Evolutionary conservation across 352 stramenopile species (phyloP).

Genomic region (Globisporangium uncinulatum): DNA sequence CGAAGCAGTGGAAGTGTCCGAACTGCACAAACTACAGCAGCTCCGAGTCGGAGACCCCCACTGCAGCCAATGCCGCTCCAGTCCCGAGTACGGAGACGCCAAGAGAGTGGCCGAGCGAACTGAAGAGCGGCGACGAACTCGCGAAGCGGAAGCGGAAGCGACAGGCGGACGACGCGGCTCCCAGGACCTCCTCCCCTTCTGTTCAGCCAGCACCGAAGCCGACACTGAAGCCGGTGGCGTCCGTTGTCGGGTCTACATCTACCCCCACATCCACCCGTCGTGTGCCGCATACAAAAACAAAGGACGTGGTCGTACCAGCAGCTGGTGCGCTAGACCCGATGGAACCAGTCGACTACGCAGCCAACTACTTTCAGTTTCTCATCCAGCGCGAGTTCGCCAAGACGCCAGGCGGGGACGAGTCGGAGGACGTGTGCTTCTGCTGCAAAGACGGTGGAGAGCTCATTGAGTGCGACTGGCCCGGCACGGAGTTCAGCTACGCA

Average conservation of each 20-base stretch:
- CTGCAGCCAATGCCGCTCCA: background rate
- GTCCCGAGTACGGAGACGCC: background rate
- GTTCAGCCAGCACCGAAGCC: slow-evolving; percentile 11
- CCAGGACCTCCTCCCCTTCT: no score
- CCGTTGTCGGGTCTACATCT: background rate
- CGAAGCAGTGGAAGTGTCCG: slow-evolving; percentile 54
- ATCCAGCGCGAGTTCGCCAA: slow-evolving; percentile 29
- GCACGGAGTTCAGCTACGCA: slow-evolving; percentile 23
- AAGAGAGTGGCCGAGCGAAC: background rate
- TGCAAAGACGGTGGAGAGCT: slow-evolving; percentile 80
- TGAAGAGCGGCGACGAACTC: background rate
- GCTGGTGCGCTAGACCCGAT: slow-evolving; percentile 14
- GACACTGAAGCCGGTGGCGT: slow-evolving; percentile 14
- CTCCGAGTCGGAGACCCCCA: background rate
- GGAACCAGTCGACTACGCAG: slow-evolving; percentile 53
- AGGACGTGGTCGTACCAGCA: background rate
- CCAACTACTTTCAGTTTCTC: slow-evolving; percentile 69
- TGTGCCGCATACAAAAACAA: background rate
- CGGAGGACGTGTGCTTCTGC: slow-evolving; percentile 81
- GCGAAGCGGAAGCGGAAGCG: slow-evolving; percentile 34
- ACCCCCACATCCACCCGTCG: no score
- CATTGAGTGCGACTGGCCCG: slow-evolving; percentile 74
- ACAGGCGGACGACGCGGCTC: slow-evolving; percentile 14
- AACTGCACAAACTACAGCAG: slow-evolving; percentile 44
- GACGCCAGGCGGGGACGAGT: slow-evolving; percentile 23